These are phyloP conservation scores for Aspergillus sp. DNA, from an alignment of 2,329 filamentous ascomycete genomes.

Conservation along the genomic window DNA sequence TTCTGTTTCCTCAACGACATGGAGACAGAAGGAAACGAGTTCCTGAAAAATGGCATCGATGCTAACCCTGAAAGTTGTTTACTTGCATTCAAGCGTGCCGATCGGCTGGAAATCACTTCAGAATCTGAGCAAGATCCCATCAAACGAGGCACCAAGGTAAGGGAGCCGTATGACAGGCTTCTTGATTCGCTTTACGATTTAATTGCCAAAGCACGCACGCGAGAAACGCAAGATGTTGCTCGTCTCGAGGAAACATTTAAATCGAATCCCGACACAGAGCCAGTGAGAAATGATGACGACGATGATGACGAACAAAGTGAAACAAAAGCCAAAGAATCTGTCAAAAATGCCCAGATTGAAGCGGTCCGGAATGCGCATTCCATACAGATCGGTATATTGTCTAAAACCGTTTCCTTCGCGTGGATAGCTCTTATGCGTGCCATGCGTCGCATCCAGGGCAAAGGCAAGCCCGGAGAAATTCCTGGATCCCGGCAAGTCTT, in stretches of 20 bases:
- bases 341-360: constrained; percentile 56
- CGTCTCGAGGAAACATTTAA: constrained; percentile 56
- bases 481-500: constrained; percentile 84
- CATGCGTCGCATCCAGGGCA: constrained; percentile 90
- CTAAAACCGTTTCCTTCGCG: constrained; percentile 82
- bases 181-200: constrained; percentile 86
- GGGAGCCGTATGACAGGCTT: constrained; percentile 79
- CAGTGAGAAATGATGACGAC: constrained; percentile 51
- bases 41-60: constrained; percentile 76
- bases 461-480: constrained; percentile 67
- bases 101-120: constrained; percentile 78
- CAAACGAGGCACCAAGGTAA: constrained; percentile 68
- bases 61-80: constrained; percentile 94
- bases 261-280: constrained; percentile 38
- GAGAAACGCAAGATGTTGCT: constrained; percentile 62
- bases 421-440: constrained; percentile 95
- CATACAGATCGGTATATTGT: constrained; percentile 72
- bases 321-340: constrained; percentile 51
- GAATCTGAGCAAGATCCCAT: constrained; percentile 69
- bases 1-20: constrained; percentile 84
- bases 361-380: constrained; percentile 65
- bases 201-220: constrained; percentile 67
- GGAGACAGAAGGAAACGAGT: constrained; percentile 70
- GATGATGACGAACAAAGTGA: constrained; percentile 55
- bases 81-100: constrained; percentile 83